A percentile compares a stretch with the other conserved stretches of the same genome.
Evolutionary conservation across 768 basidiomycete genomes (phyloP).

Genomic region (Phaeotremella fagi): DNA sequence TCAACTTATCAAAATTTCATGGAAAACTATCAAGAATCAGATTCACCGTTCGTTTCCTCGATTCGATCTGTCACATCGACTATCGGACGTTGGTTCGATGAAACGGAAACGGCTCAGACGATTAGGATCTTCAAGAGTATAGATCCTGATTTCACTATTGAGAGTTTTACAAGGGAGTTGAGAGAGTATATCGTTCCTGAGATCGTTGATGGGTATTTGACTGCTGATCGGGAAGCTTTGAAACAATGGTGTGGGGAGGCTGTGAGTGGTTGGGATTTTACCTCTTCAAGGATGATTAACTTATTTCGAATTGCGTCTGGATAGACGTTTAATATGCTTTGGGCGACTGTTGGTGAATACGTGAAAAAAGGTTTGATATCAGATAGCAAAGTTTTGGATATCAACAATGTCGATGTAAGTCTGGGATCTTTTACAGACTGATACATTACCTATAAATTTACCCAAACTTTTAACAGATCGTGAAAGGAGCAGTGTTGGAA

Average conservation of each 20-base stretch:
- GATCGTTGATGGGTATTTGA: constrained; percentile 91
- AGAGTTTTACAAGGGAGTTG: constrained; percentile 80
- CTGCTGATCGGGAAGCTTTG: constrained; percentile 79
- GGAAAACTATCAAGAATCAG: constrained; percentile 80
- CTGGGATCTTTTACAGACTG: not conserved
- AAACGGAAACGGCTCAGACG: constrained; percentile 97
- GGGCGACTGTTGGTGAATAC: constrained; percentile 96
- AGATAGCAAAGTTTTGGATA: constrained; percentile 91
- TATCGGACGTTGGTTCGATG: constrained; percentile 79
- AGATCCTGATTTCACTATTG: constrained; percentile 81
- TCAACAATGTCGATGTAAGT: constrained; percentile 91
- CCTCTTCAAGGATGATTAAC: not conserved
- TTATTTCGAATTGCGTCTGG: not conserved
- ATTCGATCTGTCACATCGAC: constrained; percentile 77
- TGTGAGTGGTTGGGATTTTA: constrained; percentile 54
- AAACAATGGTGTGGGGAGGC: constrained; percentile 93
- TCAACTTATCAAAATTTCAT: constrained; percentile 38
- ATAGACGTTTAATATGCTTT: constrained; percentile 94
- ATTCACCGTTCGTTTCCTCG: constrained; percentile 77
- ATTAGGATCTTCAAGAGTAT: constrained; percentile 77
- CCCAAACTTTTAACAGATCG: constrained; percentile 55
- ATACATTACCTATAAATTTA: not conserved
- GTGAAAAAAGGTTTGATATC: constrained; percentile 82
- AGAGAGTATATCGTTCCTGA: constrained; percentile 97
- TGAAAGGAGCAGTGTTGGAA: constrained; percentile 82